Percentiles rank a stretch among this genome's conserved stretches.
Evolutionary conservation across 179 eudicot genomes (phyloP).

Genomic region (Actinidia chinensis): DNA sequence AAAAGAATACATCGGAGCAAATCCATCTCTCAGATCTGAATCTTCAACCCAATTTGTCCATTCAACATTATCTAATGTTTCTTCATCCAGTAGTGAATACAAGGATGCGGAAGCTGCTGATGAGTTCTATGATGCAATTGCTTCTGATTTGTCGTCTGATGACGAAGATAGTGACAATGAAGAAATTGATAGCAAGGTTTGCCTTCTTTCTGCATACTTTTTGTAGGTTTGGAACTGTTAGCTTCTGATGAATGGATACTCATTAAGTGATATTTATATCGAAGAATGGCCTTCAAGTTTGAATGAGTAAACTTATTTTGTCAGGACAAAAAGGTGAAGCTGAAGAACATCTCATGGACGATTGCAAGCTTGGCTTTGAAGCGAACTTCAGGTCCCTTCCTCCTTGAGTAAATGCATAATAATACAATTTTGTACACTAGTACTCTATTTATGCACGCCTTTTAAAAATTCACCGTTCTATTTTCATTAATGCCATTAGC

Average conservation of each 20-base stretch:
- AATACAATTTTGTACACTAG: background rate
- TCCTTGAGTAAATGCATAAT: background rate
- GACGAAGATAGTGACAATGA: slow-evolving; percentile 65
- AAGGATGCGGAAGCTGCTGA: slow-evolving; percentile 57
- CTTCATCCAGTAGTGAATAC: slow-evolving; percentile 50
- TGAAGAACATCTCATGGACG: slow-evolving; percentile 73
- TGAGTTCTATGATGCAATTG: slow-evolving; percentile 87
- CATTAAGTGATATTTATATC: background rate
- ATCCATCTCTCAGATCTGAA: slow-evolving; percentile 50
- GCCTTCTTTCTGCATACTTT: slow-evolving; percentile 19
- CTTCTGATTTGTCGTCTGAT: slow-evolving; percentile 58
- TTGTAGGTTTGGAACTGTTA: background rate
- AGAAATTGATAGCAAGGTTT: slow-evolving; percentile 56
- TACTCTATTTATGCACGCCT: background rate
- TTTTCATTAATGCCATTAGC: background rate
- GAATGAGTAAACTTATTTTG: slow-evolving; percentile 22
- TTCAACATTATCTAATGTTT: slow-evolving; percentile 47
- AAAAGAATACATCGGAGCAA: slow-evolving; percentile 89
- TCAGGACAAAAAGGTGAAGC: slow-evolving; percentile 57
- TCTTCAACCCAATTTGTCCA: slow-evolving; percentile 37
- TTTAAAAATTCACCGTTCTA: background rate
- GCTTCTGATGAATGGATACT: background rate
- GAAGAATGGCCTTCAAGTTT: slow-evolving; percentile 12
- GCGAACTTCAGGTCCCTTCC: slow-evolving; percentile 46
- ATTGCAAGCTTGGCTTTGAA: slow-evolving; percentile 51